These are phyloP conservation scores for Penicillium dipodomyicola DNA, from an alignment of 495 filamentous ascomycete species.

Conservation along the genomic window DNA sequence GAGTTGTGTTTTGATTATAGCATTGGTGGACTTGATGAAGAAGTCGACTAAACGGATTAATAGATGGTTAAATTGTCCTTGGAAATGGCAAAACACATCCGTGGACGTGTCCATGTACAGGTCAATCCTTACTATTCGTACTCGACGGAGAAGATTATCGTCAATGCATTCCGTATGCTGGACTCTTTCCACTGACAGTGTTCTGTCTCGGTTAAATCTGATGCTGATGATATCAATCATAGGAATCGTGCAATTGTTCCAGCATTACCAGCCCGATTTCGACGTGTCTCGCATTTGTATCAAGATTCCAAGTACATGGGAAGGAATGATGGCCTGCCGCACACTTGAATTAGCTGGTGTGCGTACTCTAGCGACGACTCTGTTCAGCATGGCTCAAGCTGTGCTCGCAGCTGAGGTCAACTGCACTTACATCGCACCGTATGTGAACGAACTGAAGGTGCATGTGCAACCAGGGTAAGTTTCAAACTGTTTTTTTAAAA, in stretches of 20 bases:
- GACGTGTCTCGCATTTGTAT: slow-evolving; percentile 54
- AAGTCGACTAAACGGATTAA: not conserved
- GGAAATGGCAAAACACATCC: slow-evolving; percentile 50
- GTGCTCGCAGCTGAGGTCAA: slow-evolving; percentile 54
- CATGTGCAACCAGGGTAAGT: slow-evolving; percentile 55
- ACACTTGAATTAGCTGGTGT: slow-evolving; percentile 53
- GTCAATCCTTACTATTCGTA: slow-evolving; percentile 59
- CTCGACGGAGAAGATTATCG: slow-evolving; percentile 50
- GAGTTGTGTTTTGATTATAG: not conserved
- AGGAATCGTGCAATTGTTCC: slow-evolving; percentile 52
- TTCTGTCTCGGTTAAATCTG: not conserved
- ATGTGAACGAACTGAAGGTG: slow-evolving; percentile 63
- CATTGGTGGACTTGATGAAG: not conserved
- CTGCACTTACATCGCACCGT: slow-evolving; percentile 61
- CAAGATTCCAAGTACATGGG: slow-evolving; percentile 64
- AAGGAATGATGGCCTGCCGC: slow-evolving; percentile 60
- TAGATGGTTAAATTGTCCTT: slow-evolving; percentile 56
- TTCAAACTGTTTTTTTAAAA: not conserved
- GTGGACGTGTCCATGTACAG: slow-evolving; percentile 57
- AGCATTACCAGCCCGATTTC: slow-evolving; percentile 47
- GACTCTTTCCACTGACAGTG: not conserved
- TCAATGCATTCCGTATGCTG: slow-evolving; percentile 53
- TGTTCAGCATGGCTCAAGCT: slow-evolving; percentile 60
- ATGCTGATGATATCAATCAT: not conserved
- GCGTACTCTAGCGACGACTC: slow-evolving; percentile 57